Conservation (phyloP, 148 eudicot genomes). For the Heliosperma pusillum region DNA sequence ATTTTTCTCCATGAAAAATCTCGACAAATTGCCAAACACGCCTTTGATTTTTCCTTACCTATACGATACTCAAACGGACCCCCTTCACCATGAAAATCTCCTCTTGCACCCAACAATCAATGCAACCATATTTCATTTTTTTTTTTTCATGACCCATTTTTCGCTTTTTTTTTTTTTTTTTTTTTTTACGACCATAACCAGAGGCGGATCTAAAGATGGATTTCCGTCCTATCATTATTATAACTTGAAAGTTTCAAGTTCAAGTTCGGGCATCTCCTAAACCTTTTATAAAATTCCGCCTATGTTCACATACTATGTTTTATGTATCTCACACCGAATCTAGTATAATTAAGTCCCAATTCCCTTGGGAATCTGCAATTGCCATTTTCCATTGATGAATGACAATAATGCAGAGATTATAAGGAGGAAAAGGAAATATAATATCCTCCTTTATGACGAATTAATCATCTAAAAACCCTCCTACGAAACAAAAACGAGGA, state of each 20-base stretch:
- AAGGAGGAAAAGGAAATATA: slow-evolving; percentile 15
- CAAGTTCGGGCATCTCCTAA: not conserved
- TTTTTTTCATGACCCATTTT: not conserved
- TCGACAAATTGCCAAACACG: slow-evolving; percentile 19
- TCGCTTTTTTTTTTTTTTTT: not conserved
- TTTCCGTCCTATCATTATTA: too few species aligned
- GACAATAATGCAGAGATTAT: slow-evolving; percentile 21
- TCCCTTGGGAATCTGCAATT: slow-evolving; percentile 71
- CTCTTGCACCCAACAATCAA: slow-evolving; percentile 17
- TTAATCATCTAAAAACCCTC: slow-evolving; percentile 35
- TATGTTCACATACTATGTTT: too few species aligned
- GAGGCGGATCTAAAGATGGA: not conserved
- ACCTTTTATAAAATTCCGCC: not conserved
- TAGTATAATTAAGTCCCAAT: slow-evolving; percentile 37
- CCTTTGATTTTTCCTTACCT: slow-evolving; percentile 15
- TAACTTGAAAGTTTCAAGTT: not conserved
- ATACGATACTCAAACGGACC: slow-evolving; percentile 21
- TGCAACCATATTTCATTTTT: slow-evolving; percentile 4
- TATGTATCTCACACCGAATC: too few species aligned
- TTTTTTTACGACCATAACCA: slow-evolving; percentile 11
- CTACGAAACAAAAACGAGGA: slow-evolving; percentile 31
- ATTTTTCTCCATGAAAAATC: slow-evolving; percentile 1
- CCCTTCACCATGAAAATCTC: slow-evolving; percentile 1
- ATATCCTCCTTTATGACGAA: slow-evolving; percentile 24
- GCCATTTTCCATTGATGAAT: slow-evolving; percentile 35